Conservation (phyloP, 2,329 filamentous ascomycete species). For the Raffaelea albimanens region DNA sequence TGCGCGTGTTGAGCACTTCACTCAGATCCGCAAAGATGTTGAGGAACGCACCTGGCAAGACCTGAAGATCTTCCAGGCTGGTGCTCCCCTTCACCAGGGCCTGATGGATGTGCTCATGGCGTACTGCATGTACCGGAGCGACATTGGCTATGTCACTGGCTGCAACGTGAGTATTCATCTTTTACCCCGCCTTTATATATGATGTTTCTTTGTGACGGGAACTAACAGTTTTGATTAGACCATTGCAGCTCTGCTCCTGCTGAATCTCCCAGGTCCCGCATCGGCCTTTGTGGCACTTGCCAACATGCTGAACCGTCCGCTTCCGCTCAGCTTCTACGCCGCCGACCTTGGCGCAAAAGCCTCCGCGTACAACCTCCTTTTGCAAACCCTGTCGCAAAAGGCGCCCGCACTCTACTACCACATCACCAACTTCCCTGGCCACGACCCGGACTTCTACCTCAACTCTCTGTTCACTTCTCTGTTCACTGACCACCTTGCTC, state of each 20-base stretch:
- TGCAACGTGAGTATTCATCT: conserved; percentile 55
- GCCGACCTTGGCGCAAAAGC: conserved; percentile 59
- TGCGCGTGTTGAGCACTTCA: conserved; percentile 50
- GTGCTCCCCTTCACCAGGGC: conserved; percentile 55
- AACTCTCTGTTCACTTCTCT: conserved; percentile 52
- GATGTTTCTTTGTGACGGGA: too few species aligned
- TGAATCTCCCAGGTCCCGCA: conserved; percentile 56
- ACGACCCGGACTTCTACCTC: conserved; percentile 46
- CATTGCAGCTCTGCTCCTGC: conserved; percentile 62
- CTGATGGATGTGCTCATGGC: conserved; percentile 67
- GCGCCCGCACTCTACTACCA: conserved; percentile 55
- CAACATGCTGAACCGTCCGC: conserved; percentile 67
- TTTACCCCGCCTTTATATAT: too few species aligned
- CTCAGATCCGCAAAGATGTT: conserved; percentile 55
- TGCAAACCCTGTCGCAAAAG: conserved; percentile 58
- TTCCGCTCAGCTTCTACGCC: conserved; percentile 68
- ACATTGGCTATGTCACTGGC: conserved; percentile 68
- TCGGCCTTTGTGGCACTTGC: conserved; percentile 62
- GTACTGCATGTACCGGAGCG: conserved; percentile 72
- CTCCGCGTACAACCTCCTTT: conserved; percentile 59
- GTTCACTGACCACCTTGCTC: conserved; percentile 52
- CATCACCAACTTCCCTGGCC: conserved; percentile 40
- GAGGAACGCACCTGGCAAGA: conserved; percentile 58
- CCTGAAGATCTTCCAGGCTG: conserved; percentile 60
- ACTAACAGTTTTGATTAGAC: conserved; percentile 34